Conservation (phyloP, 169 alveolate genomes). For the Cryptosporidium bovis region DNA sequence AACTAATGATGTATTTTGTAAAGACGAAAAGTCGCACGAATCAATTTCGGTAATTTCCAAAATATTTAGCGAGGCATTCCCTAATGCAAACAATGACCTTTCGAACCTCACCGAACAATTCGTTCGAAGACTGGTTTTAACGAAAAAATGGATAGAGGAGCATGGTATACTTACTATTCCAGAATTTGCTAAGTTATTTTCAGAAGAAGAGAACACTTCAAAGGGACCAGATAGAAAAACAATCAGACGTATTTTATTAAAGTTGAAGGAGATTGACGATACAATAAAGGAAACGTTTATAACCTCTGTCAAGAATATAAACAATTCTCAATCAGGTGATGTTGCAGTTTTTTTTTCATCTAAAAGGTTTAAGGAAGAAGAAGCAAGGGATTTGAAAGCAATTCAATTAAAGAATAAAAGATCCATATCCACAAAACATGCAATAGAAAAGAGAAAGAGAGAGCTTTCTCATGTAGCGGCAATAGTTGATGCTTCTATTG, state of each 20-base stretch:
- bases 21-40: conserved; percentile 1
- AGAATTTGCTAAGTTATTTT: conserved; percentile 42
- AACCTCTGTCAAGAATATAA: conserved; percentile 11
- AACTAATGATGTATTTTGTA: neutral
- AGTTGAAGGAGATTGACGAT: conserved; percentile 37
- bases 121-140: conserved; percentile 18
- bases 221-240: conserved; percentile 74
- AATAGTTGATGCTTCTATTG: conserved; percentile 57
- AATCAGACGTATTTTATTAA: conserved; percentile 30
- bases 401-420: conserved; percentile 61
- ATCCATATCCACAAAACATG: conserved; percentile 46
- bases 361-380: conserved; percentile 27
- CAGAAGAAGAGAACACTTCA: conserved; percentile 41
- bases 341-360: conserved; percentile 42
- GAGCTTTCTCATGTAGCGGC: conserved; percentile 70
- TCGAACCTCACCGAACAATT: conserved; percentile 51
- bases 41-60: neutral
- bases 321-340: conserved; percentile 28
- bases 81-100: conserved; percentile 14
- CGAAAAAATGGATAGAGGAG: conserved; percentile 59
- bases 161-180: conserved; percentile 51
- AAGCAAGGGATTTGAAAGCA: conserved; percentile 40
- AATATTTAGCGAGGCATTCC: conserved; percentile 20
- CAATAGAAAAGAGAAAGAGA: conserved; percentile 63
- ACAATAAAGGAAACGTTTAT: conserved; percentile 25